Percentiles rank a stretch among this genome's conserved stretches.
Evolutionary conservation across 192 early-diverging fungal genomes (phyloP).

Genomic region (Coemansia sp.): DNA sequence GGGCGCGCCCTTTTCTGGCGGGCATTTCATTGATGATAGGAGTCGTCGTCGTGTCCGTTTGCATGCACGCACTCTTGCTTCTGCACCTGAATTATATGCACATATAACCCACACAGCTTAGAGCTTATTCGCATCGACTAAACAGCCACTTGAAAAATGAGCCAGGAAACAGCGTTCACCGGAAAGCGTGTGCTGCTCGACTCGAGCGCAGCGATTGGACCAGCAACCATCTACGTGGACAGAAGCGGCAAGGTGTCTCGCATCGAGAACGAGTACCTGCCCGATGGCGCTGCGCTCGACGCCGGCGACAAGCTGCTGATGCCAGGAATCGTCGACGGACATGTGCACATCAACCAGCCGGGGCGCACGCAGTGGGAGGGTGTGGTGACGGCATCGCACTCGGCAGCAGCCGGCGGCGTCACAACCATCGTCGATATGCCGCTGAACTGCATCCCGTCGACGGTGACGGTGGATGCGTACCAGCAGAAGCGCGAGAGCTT

Average conservation of each 20-base stretch:
- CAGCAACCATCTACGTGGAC: conserved; percentile 63
- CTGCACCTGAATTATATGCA: too few species aligned
- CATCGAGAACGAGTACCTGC: conserved; percentile 48
- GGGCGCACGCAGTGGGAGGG: conserved; percentile 86
- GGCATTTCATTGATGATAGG: too few species aligned
- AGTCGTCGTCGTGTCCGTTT: too few species aligned
- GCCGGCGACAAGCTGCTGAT: conserved; percentile 64
- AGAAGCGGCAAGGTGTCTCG: conserved; percentile 56
- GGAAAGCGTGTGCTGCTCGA: conserved; percentile 50
- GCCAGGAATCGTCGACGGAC: conserved; percentile 75
- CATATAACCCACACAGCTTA: too few species aligned
- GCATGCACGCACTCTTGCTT: too few species aligned
- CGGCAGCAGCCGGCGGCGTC: conserved; percentile 80
- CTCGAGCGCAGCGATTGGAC: conserved; percentile 49
- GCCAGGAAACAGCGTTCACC: conserved; percentile 40
- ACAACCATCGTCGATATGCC: conserved; percentile 85
- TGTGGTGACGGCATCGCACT: conserved; percentile 73
- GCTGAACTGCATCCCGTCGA: conserved; percentile 84
- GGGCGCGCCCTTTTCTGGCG: too few species aligned
- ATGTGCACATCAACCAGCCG: conserved; percentile 85
- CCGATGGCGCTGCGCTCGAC: conserved; percentile 51
- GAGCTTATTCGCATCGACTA: too few species aligned
- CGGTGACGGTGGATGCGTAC: conserved; percentile 69
- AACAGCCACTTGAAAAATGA: conserved; percentile 16
- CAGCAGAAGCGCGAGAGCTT: conserved; percentile 66